phyloP scores from a whole-genome alignment of 805 yeast species.

The Lachancea fermentati region DNA sequence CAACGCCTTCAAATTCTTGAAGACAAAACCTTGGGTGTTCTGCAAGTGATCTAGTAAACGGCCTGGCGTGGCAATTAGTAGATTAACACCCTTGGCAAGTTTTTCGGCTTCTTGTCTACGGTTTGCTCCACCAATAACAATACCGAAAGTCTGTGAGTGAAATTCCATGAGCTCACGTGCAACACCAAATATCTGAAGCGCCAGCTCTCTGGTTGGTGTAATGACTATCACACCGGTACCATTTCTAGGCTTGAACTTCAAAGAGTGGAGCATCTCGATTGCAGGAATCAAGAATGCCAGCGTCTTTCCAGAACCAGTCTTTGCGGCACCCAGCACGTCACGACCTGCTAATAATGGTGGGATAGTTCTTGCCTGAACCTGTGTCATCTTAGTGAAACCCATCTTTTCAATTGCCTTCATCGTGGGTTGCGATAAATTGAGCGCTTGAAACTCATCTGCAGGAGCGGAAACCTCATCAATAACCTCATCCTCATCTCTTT shows the following conservation, averaged over 20 bases:
- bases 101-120: slow-evolving; percentile 97
- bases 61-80: slow-evolving; percentile 96
- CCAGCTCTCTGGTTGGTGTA: slow-evolving; percentile 96
- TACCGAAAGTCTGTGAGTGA: slow-evolving; percentile 92
- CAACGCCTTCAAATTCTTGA: slow-evolving; percentile 89
- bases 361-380: slow-evolving; percentile 91
- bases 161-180: slow-evolving; percentile 88
- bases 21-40: slow-evolving; percentile 88
- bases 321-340: slow-evolving; percentile 99
- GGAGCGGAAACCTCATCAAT: slow-evolving; percentile 7
- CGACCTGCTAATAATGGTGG: slow-evolving; percentile 95
- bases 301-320: slow-evolving; percentile 98
- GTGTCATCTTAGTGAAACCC: slow-evolving; percentile 92
- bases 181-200: slow-evolving; percentile 95
- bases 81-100: slow-evolving; percentile 85
- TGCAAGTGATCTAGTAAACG: slow-evolving; percentile 94
- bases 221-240: slow-evolving; percentile 97
- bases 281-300: slow-evolving; percentile 95
- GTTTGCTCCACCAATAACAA: slow-evolving; percentile 97
- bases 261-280: slow-evolving; percentile 80
- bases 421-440: slow-evolving; percentile 77
- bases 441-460: slow-evolving; percentile 37
- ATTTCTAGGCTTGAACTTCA: slow-evolving; percentile 94
- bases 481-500: slow-evolving; percentile 13
- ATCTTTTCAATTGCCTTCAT: slow-evolving; percentile 71